Base-by-base conservation (phyloP, 2,329 filamentous ascomycete species). In the Ophiostoma sp. region DNA sequence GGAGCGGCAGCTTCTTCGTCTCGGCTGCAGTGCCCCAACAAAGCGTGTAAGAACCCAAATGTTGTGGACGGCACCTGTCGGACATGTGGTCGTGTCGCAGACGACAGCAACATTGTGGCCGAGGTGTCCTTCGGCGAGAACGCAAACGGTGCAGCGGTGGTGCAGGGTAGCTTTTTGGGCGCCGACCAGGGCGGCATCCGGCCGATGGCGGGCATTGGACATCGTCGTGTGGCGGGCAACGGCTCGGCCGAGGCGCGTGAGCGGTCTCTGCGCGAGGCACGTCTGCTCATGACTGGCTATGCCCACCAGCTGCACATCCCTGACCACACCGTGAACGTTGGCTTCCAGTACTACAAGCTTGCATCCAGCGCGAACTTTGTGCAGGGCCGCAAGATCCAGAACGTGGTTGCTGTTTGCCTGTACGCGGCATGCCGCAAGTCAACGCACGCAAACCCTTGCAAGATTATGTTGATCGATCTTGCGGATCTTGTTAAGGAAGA, bases 381-480 rank as follows among this genome's bases (percentile, higher is more conserved):
- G 36, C 92, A 96, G 82, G 96, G 96, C 77, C 93, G 96, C 73
- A 92, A 92, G 22, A 92, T 94, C 68, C 90, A 92, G 75, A 93
- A 92, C 71, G 95, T 98, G 11, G 92, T 93, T 36, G 94, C 94
- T n/a, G 93, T 97, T 36, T 95, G 93, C 79, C 86, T 99, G 39
- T 99, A 98, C 78, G 92, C 93, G 72, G 94, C 94, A 17, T 97
- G 94, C 79, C 90, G 96, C 75, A 89, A 92, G 71, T 90, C 93
- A 75, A 89, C 75, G 17, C 75, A 76, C 52, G 76, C 76, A 17
- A 77, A 89, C 59, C 90, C 91, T 31, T 97, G 96, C 80, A 92
- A 91, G 57, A 87, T 96, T 77, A 95, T 99, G 92, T 87, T 99
- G 59, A 98, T 99, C 80, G 96, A 99, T 80, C 90, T 99, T 79